phyloP scores from a whole-genome alignment of 2,329 filamentous ascomycete species.

The Penicillium janthinellum region DNA sequence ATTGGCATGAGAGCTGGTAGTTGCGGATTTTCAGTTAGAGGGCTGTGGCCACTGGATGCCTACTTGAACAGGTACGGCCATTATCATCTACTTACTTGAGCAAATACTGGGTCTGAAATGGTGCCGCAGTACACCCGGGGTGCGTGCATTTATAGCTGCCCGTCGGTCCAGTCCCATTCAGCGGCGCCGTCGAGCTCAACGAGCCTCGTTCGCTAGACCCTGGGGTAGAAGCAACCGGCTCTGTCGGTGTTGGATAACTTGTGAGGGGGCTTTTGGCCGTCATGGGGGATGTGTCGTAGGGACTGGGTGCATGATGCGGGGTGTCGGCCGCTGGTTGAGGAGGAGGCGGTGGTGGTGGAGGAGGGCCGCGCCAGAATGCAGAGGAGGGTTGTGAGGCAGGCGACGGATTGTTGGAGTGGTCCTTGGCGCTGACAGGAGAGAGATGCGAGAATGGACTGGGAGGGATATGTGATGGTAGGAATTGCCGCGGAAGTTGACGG shows the following conservation, averaged over 20 bases:
- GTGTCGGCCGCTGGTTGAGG: constrained; percentile 27
- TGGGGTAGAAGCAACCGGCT: constrained; percentile 28
- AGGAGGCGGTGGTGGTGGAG: constrained; percentile 14
- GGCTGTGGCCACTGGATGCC: not conserved
- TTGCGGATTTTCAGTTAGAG: constrained; percentile 8
- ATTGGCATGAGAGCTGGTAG: constrained; percentile 54
- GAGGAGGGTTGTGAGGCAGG: constrained; percentile 32
- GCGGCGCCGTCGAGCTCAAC: constrained; percentile 24
- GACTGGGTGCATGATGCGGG: constrained; percentile 25
- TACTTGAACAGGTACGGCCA: not conserved
- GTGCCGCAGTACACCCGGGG: constrained; percentile 58
- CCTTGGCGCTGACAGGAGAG: constrained; percentile 43
- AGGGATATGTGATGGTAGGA: constrained; percentile 32
- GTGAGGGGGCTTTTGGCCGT: constrained; percentile 38
- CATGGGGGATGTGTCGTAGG: constrained; percentile 34
- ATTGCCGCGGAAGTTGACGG: constrained; percentile 34
- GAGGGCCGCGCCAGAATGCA: constrained; percentile 30
- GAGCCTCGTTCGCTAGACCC: constrained; percentile 27
- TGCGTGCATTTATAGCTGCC: constrained; percentile 56
- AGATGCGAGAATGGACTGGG: constrained; percentile 41
- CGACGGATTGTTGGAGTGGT: constrained; percentile 39
- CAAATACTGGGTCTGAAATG: constrained; percentile 67
- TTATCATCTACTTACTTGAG: constrained; percentile 55
- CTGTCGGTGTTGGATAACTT: constrained; percentile 45
- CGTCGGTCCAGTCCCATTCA: constrained; percentile 29